phyloP scores from a whole-genome alignment of 805 yeast species.

The Candida hispaniensis region DNA sequence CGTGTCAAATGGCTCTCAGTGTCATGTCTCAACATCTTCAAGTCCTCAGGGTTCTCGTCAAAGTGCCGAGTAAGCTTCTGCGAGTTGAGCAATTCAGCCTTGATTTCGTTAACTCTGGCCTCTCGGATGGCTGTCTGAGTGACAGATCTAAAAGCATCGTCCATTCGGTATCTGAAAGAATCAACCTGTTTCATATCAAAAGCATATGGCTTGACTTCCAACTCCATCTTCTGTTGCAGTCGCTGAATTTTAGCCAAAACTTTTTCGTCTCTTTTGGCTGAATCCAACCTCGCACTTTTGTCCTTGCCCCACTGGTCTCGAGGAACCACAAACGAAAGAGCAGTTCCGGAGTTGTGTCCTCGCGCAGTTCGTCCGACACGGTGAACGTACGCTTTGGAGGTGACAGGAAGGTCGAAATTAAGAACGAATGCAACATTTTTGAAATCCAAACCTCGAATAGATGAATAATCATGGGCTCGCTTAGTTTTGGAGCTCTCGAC shows the following conservation, averaged over 20 bases:
- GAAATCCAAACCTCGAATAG: conserved; percentile 94
- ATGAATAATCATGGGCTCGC: conserved; percentile 76
- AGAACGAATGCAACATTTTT: conserved; percentile 92
- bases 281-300: conserved; percentile 58
- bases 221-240: conserved; percentile 43
- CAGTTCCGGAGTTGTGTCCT: conserved; percentile 92
- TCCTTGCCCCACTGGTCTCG: conserved; percentile 79
- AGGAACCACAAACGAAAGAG: conserved; percentile 84
- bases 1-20: conserved; percentile 75
- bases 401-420: conserved; percentile 86
- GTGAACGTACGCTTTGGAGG: conserved; percentile 83
- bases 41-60: conserved; percentile 94
- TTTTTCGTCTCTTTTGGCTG: conserved; percentile 79
- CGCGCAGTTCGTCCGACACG: conserved; percentile 96
- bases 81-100: conserved; percentile 74
- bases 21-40: conserved; percentile 82
- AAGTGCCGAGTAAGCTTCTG: conserved; percentile 88
- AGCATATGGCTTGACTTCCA: conserved; percentile 62
- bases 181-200: conserved; percentile 89
- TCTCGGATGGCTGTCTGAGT: conserved; percentile 84
- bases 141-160: conserved; percentile 93
- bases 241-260: conserved; percentile 63
- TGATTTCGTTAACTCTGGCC: conserved; percentile 82
- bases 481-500: conserved; percentile 25
- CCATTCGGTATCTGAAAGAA: conserved; percentile 91